Evolutionary conservation across 2,329 filamentous ascomycete species (phyloP).

Genomic region (Penicillium sp.): DNA sequence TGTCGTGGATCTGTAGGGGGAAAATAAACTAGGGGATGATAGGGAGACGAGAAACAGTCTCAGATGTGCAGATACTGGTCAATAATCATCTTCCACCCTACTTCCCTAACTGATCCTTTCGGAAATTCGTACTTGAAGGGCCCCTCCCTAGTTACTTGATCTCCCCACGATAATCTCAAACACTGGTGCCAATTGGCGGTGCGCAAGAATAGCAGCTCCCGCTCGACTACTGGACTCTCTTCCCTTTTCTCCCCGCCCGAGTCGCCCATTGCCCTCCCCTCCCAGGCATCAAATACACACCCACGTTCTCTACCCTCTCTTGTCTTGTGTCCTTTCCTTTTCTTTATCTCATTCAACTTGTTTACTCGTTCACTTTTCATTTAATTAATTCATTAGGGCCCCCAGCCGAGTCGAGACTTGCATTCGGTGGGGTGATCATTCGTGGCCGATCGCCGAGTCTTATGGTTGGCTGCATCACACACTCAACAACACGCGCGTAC

Average conservation of each 20-base stretch:
- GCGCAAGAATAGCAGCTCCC: conserved; percentile 10
- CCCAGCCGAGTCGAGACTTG: conserved; percentile 2
- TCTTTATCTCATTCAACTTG: conserved; percentile 13
- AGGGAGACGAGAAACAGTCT: neutral
- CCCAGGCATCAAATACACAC: neutral
- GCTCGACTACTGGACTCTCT: conserved; percentile 15
- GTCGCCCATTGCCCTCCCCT: conserved; percentile 35
- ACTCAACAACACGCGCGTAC: conserved; percentile 18
- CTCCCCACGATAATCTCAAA: conserved; percentile 22
- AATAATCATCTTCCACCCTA: conserved; percentile 6
- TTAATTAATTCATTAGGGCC: conserved; percentile 8
- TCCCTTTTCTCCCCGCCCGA: conserved; percentile 42
- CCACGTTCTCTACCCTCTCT: conserved; percentile 29
- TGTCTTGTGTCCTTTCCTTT: conserved; percentile 19
- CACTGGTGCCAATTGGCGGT: conserved; percentile 27
- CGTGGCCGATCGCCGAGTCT: conserved; percentile 17
- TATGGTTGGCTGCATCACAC: conserved; percentile 19
- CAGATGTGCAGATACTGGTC: neutral
- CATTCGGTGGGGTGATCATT: conserved; percentile 14
- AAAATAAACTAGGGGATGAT: neutral
- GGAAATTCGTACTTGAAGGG: neutral
- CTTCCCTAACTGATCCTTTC: neutral
- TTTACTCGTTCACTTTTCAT: conserved; percentile 19
- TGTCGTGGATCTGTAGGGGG: neutral
- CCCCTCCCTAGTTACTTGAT: neutral